A percentile compares a stretch with the other conserved stretches of the same genome.
Evolutionary conservation across 768 basidiomycete species (phyloP).

Genomic region (Gyrodon lividus): DNA sequence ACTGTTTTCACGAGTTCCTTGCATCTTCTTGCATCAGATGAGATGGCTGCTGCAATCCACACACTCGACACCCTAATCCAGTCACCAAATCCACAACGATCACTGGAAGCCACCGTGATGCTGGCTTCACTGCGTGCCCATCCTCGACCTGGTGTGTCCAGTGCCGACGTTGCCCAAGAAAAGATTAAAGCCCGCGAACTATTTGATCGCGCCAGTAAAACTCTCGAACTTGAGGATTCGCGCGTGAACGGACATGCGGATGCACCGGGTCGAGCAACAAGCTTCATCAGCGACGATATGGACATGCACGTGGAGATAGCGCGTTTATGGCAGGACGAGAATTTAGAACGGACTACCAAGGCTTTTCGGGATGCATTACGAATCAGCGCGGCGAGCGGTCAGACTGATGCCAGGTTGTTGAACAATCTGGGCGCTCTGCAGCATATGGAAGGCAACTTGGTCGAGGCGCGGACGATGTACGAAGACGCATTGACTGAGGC

Average conservation of each 20-base stretch:
- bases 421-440: conserved; percentile 80
- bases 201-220: conserved; percentile 71
- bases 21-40: conserved; percentile 46
- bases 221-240: conserved; percentile 61
- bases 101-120: conserved; percentile 82
- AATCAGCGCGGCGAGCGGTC: conserved; percentile 51
- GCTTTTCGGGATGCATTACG: conserved; percentile 74
- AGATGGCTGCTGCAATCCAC: conserved; percentile 82
- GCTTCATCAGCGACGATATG: conserved; percentile 69
- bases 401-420: conserved; percentile 63
- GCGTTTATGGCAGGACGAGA: conserved; percentile 83
- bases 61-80: conserved; percentile 78
- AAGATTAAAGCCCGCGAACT: conserved; percentile 73
- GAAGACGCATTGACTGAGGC: conserved; percentile 70
- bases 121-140: conserved; percentile 87
- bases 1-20: conserved; percentile 2
- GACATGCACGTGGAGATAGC: conserved; percentile 93
- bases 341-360: conserved; percentile 65
- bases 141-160: conserved; percentile 76
- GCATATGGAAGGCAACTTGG: conserved; percentile 63
- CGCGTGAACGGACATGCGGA: conserved; percentile 42
- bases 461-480: conserved; percentile 62
- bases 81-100: conserved; percentile 59
- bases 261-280: conserved; percentile 37
- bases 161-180: conserved; percentile 70